Evolutionary conservation across 1,284 basidiomycete species (phyloP).

Genomic region (Tilletia horrida): DNA sequence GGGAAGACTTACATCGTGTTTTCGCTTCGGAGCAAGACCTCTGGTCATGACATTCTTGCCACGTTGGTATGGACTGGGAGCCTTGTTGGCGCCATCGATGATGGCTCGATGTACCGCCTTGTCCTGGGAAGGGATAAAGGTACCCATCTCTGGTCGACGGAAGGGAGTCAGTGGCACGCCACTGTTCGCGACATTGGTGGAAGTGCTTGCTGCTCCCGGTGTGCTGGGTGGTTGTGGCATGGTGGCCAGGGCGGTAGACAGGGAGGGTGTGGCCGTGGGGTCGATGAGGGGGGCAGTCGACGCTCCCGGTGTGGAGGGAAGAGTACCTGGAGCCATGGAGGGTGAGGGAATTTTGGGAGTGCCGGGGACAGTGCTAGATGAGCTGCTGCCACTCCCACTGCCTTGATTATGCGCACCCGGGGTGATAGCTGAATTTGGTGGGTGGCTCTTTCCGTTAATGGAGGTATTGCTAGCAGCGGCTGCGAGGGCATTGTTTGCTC

Average conservation of each 20-base stretch:
- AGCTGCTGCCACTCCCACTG: slow-evolving; percentile 13
- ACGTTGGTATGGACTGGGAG: slow-evolving; percentile 28
- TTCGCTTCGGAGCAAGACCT: slow-evolving; percentile 8
- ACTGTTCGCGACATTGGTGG: not conserved
- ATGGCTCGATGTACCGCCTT: slow-evolving; percentile 52
- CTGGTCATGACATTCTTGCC: slow-evolving; percentile 12
- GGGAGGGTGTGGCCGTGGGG: not conserved
- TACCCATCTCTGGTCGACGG: slow-evolving; percentile 43
- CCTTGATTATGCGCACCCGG: slow-evolving; percentile 1
- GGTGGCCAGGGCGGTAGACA: not conserved
- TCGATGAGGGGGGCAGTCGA: slow-evolving; percentile 16
- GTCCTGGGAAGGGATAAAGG: slow-evolving; percentile 46
- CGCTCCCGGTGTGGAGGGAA: slow-evolving; percentile 25
- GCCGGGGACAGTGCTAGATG: not conserved
- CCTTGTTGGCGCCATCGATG: slow-evolving; percentile 48
- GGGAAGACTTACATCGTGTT: slow-evolving; percentile 8
- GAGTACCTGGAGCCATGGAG: not conserved
- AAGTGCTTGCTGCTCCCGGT: slow-evolving; percentile 4
- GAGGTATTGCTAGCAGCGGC: not conserved
- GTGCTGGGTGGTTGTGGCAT: slow-evolving; percentile 24
- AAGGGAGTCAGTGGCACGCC: slow-evolving; percentile 3
- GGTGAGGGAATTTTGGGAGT: slow-evolving; percentile 7
- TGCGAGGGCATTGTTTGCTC: not conserved
- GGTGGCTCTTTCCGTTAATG: slow-evolving; percentile 8
- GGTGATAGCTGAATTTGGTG: not conserved